Conservation (phyloP, 768 basidiomycete genomes). For the Gloeopeniophorella convolvens region DNA sequence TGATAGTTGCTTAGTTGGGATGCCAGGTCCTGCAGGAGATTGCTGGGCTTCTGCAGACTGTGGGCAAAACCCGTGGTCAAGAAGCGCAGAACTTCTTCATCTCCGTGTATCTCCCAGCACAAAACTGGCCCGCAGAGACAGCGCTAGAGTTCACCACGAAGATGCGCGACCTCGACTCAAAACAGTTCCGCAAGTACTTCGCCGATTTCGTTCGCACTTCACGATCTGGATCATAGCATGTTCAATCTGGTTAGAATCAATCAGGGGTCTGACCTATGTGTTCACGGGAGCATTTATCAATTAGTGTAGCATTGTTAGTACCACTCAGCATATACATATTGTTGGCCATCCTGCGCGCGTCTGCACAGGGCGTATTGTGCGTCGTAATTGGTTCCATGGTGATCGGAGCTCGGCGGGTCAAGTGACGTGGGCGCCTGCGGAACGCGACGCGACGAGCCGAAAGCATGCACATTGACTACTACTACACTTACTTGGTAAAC, state of each 20-base stretch:
- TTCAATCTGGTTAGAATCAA: background rate
- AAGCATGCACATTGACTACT: background rate
- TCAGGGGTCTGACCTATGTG: background rate
- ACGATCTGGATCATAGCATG: constrained; percentile 31
- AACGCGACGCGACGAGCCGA: constrained; percentile 4
- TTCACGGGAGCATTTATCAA: background rate
- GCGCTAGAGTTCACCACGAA: constrained; percentile 75
- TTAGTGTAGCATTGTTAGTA: constrained; percentile 10
- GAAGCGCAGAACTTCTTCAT: constrained; percentile 83
- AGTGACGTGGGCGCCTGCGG: too few relatives aligned
- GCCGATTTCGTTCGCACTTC: constrained; percentile 76
- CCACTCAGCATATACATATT: background rate
- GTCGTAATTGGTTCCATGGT: too few relatives aligned
- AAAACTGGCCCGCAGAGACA: constrained; percentile 77
- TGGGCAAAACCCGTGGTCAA: constrained; percentile 67
- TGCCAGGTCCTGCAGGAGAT: constrained; percentile 92
- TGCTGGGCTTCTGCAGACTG: constrained; percentile 72
- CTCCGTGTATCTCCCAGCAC: constrained; percentile 75
- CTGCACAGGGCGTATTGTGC: too few relatives aligned
- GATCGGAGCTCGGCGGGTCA: constrained; percentile 1
- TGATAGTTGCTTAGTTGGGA: background rate
- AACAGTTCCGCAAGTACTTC: constrained; percentile 80
- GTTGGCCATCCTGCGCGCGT: too few relatives aligned
- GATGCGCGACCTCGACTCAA: constrained; percentile 66
- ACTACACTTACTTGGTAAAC: background rate